Conservation (phyloP, 192 early-diverging fungal genomes). For the Coemansia biformis region DNA sequence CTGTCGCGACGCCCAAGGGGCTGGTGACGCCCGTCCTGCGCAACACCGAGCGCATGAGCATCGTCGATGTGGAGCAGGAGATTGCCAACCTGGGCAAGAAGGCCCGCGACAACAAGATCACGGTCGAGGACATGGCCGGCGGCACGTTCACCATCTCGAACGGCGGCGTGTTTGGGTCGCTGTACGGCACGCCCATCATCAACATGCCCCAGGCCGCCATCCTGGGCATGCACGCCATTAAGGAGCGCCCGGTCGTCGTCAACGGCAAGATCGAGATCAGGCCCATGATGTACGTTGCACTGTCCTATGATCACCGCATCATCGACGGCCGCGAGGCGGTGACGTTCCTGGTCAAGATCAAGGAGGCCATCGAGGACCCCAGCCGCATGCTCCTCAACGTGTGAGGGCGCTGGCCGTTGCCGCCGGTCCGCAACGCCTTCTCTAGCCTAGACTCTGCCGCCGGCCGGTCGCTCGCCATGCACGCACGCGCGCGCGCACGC, state of each 20-base stretch:
- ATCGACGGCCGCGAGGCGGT: constrained; percentile 99
- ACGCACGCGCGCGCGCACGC: too few relatives aligned
- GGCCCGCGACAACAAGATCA: constrained; percentile 92
- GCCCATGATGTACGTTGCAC: constrained; percentile 96
- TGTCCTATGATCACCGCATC: constrained; percentile 98
- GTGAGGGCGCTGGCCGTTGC: constrained; percentile 48
- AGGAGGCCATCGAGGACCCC: constrained; percentile 96
- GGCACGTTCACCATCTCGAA: constrained; percentile 99
- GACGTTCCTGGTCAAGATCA: constrained; percentile 95
- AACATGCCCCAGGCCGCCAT: constrained; percentile 97
- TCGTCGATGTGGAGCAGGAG: constrained; percentile 87
- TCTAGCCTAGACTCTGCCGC: too few relatives aligned
- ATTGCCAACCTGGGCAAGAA: constrained; percentile 81
- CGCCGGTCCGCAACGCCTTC: too few relatives aligned
- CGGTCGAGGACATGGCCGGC: constrained; percentile 96
- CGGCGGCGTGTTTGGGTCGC: constrained; percentile 96
- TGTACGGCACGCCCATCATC: constrained; percentile 97
- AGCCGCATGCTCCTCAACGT: constrained; percentile 82
- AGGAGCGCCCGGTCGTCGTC: constrained; percentile 92
- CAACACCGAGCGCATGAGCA: constrained; percentile 80
- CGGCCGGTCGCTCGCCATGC: too few relatives aligned
- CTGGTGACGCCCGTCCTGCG: constrained; percentile 95
- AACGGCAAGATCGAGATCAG: constrained; percentile 88
- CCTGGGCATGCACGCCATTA: constrained; percentile 97
- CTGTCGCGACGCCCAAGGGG: constrained; percentile 98